Conservation (phyloP, 148 eudicot species). For the Fagopyrum tataricum region DNA sequence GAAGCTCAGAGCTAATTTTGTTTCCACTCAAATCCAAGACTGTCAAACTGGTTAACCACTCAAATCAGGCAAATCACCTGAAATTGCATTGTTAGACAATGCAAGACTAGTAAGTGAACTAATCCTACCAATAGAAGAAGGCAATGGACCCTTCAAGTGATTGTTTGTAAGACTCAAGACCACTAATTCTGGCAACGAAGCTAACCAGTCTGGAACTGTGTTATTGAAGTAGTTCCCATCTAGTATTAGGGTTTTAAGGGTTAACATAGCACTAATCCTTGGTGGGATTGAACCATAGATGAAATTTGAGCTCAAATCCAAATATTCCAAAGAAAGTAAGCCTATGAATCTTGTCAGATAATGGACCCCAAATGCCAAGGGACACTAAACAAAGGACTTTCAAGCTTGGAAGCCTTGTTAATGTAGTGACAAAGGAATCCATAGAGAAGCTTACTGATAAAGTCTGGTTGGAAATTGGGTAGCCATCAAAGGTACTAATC, state of each 20-base stretch:
- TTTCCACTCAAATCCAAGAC: slow-evolving; percentile 48
- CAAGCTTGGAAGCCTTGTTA: slow-evolving; percentile 52
- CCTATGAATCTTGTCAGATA: slow-evolving; percentile 54
- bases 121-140: slow-evolving; percentile 32
- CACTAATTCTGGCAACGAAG: slow-evolving; percentile 36
- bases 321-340: slow-evolving; percentile 44
- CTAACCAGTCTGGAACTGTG: slow-evolving; percentile 41
- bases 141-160: slow-evolving; percentile 42
- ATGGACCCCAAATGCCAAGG: slow-evolving; percentile 65
- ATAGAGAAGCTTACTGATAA: slow-evolving; percentile 51
- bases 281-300: slow-evolving; percentile 60
- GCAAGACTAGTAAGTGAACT: slow-evolving; percentile 32
- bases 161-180: slow-evolving; percentile 40
- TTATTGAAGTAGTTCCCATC: slow-evolving; percentile 58
- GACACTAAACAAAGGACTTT: slow-evolving; percentile 48
- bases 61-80: slow-evolving; percentile 52
- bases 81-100: slow-evolving; percentile 43
- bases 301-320: slow-evolving; percentile 62
- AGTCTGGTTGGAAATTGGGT: slow-evolving; percentile 45
- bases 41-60: slow-evolving; percentile 30
- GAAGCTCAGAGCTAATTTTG: slow-evolving; percentile 38
- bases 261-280: slow-evolving; percentile 37
- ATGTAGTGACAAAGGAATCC: slow-evolving; percentile 62
- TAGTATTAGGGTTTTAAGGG: slow-evolving; percentile 40
- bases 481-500: slow-evolving; percentile 32